Conservation (phyloP, 495 filamentous ascomycete species). For the Evernia prunastri region DNA sequence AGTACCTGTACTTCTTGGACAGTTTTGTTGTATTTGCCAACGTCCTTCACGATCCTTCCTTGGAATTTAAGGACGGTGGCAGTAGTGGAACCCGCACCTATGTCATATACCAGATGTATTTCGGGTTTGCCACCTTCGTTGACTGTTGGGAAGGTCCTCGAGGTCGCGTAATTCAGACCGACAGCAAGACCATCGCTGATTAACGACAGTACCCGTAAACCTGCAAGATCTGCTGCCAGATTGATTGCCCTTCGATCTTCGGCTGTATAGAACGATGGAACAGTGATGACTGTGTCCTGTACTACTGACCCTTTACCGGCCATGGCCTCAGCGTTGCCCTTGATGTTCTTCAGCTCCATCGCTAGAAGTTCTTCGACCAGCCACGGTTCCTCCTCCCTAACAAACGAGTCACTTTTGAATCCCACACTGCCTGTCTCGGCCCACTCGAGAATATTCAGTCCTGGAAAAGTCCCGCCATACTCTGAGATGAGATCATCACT, state of each 20-base stretch:
- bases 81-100: slow-evolving; percentile 96
- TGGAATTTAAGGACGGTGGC: slow-evolving; percentile 92
- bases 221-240: slow-evolving; percentile 78
- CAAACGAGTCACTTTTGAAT: slow-evolving; percentile 69
- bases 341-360: slow-evolving; percentile 90
- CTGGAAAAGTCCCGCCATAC: slow-evolving; percentile 60
- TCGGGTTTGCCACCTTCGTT: slow-evolving; percentile 84
- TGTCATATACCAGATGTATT: slow-evolving; percentile 89
- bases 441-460: slow-evolving; percentile 47
- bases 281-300: slow-evolving; percentile 77
- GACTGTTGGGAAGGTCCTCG: slow-evolving; percentile 76
- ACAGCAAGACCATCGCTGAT: slow-evolving; percentile 90
- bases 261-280: slow-evolving; percentile 83
- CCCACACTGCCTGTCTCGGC: slow-evolving; percentile 63
- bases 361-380: slow-evolving; percentile 89
- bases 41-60: slow-evolving; percentile 79
- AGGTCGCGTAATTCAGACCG: slow-evolving; percentile 90
- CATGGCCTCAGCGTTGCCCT: slow-evolving; percentile 74
- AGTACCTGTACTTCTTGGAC: slow-evolving; percentile 86
- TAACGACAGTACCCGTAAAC: slow-evolving; percentile 73
- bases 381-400: slow-evolving; percentile 61
- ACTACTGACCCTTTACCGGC: slow-evolving; percentile 73
- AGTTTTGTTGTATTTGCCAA: slow-evolving; percentile 93
- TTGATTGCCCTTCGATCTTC: slow-evolving; percentile 80
- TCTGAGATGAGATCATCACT: slow-evolving; percentile 55